phyloP scores from a whole-genome alignment of 2,329 filamentous ascomycete genomes.

The Monosporascus sp. region DNA sequence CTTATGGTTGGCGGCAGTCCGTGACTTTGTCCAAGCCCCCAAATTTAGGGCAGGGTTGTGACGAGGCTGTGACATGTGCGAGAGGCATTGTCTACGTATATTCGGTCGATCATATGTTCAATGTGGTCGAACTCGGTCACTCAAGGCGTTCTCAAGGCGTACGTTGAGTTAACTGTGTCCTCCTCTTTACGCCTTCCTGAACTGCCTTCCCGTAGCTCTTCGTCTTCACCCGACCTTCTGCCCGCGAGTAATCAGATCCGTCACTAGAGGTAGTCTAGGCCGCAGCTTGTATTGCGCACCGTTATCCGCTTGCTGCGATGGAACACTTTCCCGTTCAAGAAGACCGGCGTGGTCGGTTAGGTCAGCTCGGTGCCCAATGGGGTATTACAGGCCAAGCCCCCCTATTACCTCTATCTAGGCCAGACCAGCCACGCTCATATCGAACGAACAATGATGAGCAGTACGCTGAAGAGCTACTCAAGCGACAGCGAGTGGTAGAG shows the following conservation, averaged over 20 bases:
- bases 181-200: too few species aligned
- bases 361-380: conserved; percentile 46
- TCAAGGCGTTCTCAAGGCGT: neutral
- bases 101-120: neutral
- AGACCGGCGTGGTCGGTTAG: conserved; percentile 41
- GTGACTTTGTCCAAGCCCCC: neutral
- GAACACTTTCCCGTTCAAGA: conserved; percentile 20
- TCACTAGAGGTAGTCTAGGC: too few species aligned
- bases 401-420: conserved; percentile 35
- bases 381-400: conserved; percentile 36
- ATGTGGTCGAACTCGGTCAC: neutral
- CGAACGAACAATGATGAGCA: conserved; percentile 44
- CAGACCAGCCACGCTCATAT: conserved; percentile 36
- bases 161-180: too few species aligned
- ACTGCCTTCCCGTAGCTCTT: too few species aligned
- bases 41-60: neutral
- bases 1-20: neutral
- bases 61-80: neutral
- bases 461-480: conserved; percentile 49
- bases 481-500: conserved; percentile 33
- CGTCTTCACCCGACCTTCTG: too few species aligned
- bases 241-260: too few species aligned
- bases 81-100: neutral
- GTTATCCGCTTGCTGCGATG: conserved; percentile 7
- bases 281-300: too few species aligned